Evolutionary conservation across 495 filamentous ascomycete species (phyloP).

Genomic region (Astrothelium macrocarpum): DNA sequence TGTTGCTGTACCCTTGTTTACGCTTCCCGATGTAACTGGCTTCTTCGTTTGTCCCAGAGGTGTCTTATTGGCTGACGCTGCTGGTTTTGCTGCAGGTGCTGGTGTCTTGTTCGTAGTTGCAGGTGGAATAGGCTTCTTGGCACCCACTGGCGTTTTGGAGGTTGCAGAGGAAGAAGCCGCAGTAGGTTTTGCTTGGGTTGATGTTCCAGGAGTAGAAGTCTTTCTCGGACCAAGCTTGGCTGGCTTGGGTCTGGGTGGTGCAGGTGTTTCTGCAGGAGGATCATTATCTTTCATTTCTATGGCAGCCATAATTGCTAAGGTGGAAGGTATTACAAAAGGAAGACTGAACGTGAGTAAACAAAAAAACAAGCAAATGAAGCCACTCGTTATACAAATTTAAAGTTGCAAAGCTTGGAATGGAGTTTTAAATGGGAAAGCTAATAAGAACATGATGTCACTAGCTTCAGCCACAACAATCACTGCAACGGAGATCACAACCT

Average conservation of each 20-base stretch:
- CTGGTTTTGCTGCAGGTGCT: background rate
- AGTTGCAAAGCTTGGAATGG: too few species aligned
- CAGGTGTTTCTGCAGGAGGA: background rate
- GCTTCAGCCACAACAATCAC: too few species aligned
- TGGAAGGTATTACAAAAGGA: too few species aligned
- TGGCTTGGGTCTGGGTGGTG: constrained; percentile 4
- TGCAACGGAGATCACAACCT: too few species aligned
- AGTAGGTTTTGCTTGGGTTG: background rate
- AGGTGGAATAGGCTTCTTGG: constrained; percentile 9
- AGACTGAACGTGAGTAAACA: background rate
- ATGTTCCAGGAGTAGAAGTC: constrained; percentile 7
- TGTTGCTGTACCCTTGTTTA: background rate
- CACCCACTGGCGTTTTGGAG: constrained; percentile 8
- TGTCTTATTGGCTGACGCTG: constrained; percentile 3
- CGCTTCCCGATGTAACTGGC: background rate
- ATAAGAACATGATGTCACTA: too few species aligned
- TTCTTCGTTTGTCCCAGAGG: background rate
- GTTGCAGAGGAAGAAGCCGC: constrained; percentile 6
- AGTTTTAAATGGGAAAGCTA: too few species aligned
- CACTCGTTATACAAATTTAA: too few species aligned
- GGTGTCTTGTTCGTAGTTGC: constrained; percentile 4
- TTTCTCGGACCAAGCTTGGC: constrained; percentile 8
- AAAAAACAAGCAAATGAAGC: background rate
- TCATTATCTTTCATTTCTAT: background rate
- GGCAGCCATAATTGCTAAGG: too few species aligned